phyloP scores from a whole-genome alignment of 257 asterid species.

The Penstemon eatonii region DNA sequence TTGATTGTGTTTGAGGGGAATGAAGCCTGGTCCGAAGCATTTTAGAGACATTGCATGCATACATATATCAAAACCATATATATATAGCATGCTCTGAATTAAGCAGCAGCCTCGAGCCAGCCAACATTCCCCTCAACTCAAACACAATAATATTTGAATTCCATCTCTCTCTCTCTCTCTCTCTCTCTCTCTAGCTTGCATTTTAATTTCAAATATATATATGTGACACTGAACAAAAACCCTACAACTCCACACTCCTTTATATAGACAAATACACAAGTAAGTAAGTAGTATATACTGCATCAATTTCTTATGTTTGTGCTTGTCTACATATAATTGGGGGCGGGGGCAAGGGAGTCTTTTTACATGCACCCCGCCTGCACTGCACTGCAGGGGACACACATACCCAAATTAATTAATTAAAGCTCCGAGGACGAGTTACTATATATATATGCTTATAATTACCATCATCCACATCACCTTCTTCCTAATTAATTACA shows the following conservation, averaged over 20 bases:
- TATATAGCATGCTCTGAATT: conserved; percentile 7
- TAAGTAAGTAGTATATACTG: neutral
- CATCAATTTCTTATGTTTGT: too few relatives aligned
- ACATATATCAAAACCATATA: neutral
- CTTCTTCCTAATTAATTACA: too few relatives aligned
- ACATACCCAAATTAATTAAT: too few relatives aligned
- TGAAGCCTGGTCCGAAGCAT: conserved; percentile 92
- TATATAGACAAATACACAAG: conserved; percentile 12
- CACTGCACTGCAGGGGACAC: too few relatives aligned
- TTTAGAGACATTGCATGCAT: conserved; percentile 21
- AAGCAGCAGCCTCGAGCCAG: conserved; percentile 68
- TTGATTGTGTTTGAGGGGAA: conserved; percentile 57
- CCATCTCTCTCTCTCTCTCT: neutral
- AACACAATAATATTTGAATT: neutral
- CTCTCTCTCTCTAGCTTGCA: neutral
- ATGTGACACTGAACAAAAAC: conserved; percentile 2
- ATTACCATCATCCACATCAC: too few relatives aligned
- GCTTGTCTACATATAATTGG: neutral
- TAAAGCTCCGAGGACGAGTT: too few relatives aligned
- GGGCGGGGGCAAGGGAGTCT: neutral
- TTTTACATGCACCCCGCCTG: neutral
- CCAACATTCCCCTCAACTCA: conserved; percentile 76
- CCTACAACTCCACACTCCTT: conserved; percentile 32
- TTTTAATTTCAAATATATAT: too few relatives aligned
- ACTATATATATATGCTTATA: too few relatives aligned